Evolutionary conservation across 2,329 filamentous ascomycete genomes (phyloP).

Genomic region (Pseudogymnoascus sp.): DNA sequence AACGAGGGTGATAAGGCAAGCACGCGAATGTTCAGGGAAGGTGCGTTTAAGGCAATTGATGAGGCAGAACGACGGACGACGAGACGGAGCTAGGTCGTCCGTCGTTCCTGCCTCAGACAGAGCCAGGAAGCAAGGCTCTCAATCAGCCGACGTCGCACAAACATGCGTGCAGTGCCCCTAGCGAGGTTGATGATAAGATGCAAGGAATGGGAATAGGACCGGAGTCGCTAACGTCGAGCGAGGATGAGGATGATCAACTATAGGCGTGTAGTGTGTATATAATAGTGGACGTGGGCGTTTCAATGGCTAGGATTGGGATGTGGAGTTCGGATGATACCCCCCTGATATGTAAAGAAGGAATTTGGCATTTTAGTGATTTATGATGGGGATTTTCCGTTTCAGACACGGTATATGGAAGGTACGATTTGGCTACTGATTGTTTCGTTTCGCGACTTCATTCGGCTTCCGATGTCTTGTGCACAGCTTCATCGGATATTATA

Average conservation of each 20-base stretch:
- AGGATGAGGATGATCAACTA: not conserved
- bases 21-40: not conserved
- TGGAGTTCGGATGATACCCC: slow-evolving; percentile 7
- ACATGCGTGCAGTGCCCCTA: not conserved
- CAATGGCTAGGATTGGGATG: not conserved
- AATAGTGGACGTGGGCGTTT: slow-evolving; percentile 1
- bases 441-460: not conserved
- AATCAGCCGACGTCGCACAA: not conserved
- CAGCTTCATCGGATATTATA: not conserved
- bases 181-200: not conserved
- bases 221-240: not conserved
- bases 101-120: too few species aligned
- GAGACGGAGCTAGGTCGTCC: not conserved
- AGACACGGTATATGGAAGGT: not conserved
- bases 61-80: not conserved
- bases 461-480: not conserved
- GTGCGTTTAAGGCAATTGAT: not conserved
- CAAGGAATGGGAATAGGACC: not conserved
- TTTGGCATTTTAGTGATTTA: not conserved
- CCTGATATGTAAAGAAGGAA: not conserved
- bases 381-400: not conserved
- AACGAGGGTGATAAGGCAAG: not conserved
- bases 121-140: not conserved
- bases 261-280: not conserved
- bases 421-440: not conserved